Evolutionary conservation across 2,329 filamentous ascomycete genomes (phyloP).

Genomic region (Calonectria multiphialidica): DNA sequence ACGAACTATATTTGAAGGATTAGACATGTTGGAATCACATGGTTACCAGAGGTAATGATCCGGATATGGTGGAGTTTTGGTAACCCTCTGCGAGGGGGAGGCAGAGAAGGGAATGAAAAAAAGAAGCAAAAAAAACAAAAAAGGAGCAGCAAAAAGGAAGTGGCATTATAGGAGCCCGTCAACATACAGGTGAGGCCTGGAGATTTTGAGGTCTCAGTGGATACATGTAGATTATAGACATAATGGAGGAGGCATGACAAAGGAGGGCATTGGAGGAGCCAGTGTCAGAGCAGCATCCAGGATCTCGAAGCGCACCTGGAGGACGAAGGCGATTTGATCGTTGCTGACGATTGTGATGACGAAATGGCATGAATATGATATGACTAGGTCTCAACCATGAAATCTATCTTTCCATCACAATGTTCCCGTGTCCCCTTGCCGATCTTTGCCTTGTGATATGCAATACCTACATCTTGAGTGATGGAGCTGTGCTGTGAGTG

Average conservation of each 20-base stretch:
- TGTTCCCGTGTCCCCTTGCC: not conserved
- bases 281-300: conserved; percentile 15
- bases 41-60: conserved; percentile 44
- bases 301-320: conserved; percentile 23
- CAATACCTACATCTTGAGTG: not conserved
- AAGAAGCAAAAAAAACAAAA: conserved; percentile 15
- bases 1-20: conserved; percentile 45
- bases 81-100: conserved; percentile 31
- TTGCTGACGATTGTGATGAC: conserved; percentile 46
- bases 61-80: conserved; percentile 35
- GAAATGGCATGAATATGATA: conserved; percentile 51
- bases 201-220: conserved; percentile 26
- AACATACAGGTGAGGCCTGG: conserved; percentile 25
- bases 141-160: conserved; percentile 30
- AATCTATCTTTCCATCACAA: conserved; percentile 1
- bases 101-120: conserved; percentile 30
- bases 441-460: not conserved
- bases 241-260: conserved; percentile 30
- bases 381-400: conserved; percentile 42
- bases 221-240: conserved; percentile 45
- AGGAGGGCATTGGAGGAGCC: conserved; percentile 23
- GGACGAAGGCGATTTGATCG: conserved; percentile 40
- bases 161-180: conserved; percentile 20
- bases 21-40: conserved; percentile 45
- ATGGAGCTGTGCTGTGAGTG: not conserved